Evolutionary conservation across 2,329 filamentous ascomycete species (phyloP).

Genomic region (Paecilomyces fulvus): DNA sequence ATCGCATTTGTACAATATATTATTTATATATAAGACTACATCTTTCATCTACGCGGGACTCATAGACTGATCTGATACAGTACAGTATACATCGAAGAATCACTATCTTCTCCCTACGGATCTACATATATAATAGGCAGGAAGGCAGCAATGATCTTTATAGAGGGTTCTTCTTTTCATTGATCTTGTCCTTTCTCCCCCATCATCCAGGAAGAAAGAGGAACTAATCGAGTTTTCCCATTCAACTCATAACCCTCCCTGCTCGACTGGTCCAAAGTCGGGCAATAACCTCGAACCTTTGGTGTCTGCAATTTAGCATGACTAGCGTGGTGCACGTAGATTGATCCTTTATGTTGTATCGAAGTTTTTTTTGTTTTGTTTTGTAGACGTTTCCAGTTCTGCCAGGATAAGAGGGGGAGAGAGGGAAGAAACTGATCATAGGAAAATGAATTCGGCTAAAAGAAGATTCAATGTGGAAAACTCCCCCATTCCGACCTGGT

Average conservation of each 20-base stretch:
- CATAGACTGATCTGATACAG: too few species aligned
- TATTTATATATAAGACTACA: too few species aligned
- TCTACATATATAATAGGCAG: neutral
- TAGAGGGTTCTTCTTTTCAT: neutral
- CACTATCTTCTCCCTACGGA: neutral
- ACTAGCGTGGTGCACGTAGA: neutral
- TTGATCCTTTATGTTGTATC: neutral
- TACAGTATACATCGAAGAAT: neutral
- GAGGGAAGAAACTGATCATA: neutral
- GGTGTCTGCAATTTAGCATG: neutral
- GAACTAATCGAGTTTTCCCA: neutral
- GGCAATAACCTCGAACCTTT: neutral
- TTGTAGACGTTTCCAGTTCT: neutral
- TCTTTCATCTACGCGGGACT: too few species aligned
- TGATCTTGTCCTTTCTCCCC: neutral
- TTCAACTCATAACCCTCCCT: neutral
- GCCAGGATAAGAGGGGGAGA: neutral
- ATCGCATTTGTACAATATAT: too few species aligned
- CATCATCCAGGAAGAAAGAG: neutral
- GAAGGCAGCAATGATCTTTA: neutral
- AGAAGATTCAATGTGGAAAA: slow-evolving; percentile 1
- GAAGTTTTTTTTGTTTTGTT: neutral
- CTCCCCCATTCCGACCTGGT: neutral
- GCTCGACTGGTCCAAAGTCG: neutral
- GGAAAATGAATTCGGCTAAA: slow-evolving; percentile 2